phyloP scores from a whole-genome alignment of 805 yeast species.

The Candida suzukii region DNA sequence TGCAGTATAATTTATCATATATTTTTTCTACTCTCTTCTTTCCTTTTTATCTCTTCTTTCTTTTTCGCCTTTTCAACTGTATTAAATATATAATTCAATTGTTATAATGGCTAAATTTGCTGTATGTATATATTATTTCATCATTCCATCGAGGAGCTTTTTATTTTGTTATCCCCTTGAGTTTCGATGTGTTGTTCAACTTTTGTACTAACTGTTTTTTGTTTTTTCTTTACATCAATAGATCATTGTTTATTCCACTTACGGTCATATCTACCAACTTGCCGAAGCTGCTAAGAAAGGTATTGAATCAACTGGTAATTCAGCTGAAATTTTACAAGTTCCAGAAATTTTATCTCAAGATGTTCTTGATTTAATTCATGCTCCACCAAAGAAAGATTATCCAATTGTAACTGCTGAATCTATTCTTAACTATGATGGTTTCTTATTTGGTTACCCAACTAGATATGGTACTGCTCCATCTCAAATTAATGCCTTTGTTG shows the following conservation, averaged over 20 bases:
- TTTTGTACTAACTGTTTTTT: neutral
- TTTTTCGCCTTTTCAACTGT: no score
- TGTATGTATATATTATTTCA: constrained; percentile 3
- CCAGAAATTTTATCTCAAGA: constrained; percentile 68
- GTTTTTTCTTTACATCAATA: neutral
- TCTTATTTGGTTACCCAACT: constrained; percentile 81
- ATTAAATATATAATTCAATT: no score
- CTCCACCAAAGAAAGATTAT: constrained; percentile 54
- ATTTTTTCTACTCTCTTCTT: no score
- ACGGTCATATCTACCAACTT: constrained; percentile 65
- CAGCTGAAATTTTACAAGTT: constrained; percentile 66
- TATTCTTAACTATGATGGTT: constrained; percentile 64
- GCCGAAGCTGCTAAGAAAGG: constrained; percentile 68
- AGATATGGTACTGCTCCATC: constrained; percentile 79
- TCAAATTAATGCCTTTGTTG: constrained; percentile 73
- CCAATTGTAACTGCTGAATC: constrained; percentile 60
- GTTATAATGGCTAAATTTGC: constrained; percentile 17
- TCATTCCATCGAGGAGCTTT: neutral
- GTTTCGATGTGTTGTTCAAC: neutral
- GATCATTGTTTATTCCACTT: constrained; percentile 63
- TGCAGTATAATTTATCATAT: neutral
- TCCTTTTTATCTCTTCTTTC: neutral
- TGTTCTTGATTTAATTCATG: constrained; percentile 48
- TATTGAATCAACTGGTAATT: constrained; percentile 58
- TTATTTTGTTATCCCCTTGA: no score